Evolutionary conservation across 768 basidiomycete species (phyloP), one percentile per base, ranked within the genome.

Genomic region (Tephrocybe sp.): DNA sequence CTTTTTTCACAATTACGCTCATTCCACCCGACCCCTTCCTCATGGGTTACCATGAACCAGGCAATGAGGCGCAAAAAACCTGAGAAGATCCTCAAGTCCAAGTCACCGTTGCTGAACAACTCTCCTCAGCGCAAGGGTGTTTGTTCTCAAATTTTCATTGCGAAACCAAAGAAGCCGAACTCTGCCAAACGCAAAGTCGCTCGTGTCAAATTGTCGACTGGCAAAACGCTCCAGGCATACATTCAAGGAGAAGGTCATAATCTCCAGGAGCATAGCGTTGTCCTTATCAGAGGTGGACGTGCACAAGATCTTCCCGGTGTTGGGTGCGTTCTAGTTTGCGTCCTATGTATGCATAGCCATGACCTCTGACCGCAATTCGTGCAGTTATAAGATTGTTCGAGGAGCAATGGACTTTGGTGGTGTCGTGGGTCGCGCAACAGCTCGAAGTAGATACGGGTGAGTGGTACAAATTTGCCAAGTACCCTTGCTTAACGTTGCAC

Each of bases 301-400:
- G 87, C 93, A 1, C 95, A 98, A 74, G 97, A 99, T 85, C 77
- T 98, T 66, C 96, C 96, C 30, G 95, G 97, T 80, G 91, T 98
- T 24, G 84, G 90, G 97, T 97, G 58, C 44, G 82, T 68, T 19
- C 18, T 35, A 28, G 46, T 8, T 11, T 43, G 12, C 28, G 26
- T 28, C n/a, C 26, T n/a, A n/a, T 9, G 9, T 34, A 36, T 16
- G 11, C 32, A 24, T 36, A 16, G n/a, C 34, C 9, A 36, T 27
- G 21, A 19, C 16, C 16, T 24, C 18, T 28, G 11, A 47, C 30
- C 22, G n/a, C 35, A 3, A 12, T 35, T 44, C 27, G 26, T 40
- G 24, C 55, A 98, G 96, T 64, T 98, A 98, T 73, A 98, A 98
- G 68, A 70, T 98, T 48, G 87, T 98, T 7, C 83, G 97, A 61